These are phyloP conservation scores for Kwoniella botswanensis DNA, from an alignment of 768 basidiomycete genomes.

Conservation along the genomic window DNA sequence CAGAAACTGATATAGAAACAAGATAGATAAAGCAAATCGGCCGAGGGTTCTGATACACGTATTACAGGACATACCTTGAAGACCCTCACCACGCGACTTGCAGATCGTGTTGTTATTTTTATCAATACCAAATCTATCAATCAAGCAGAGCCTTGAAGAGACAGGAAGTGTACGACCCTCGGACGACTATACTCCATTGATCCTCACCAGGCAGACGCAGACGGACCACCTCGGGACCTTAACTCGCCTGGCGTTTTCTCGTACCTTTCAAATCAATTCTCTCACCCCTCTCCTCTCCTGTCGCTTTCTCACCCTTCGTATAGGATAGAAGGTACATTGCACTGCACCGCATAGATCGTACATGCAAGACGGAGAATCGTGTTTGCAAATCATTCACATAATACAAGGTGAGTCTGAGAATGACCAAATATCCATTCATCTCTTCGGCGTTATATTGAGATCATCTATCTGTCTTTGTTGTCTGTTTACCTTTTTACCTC, in stretches of 20 bases:
- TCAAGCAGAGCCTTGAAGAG: neutral
- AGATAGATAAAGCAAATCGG: too few species aligned
- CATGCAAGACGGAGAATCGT: neutral
- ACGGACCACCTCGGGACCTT: neutral
- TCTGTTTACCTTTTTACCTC: too few species aligned
- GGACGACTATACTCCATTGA: neutral
- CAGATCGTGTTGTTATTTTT: too few species aligned
- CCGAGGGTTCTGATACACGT: too few species aligned
- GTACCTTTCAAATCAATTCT: neutral
- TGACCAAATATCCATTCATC: neutral
- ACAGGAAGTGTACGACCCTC: neutral
- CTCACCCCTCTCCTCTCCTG: neutral
- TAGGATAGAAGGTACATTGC: neutral
- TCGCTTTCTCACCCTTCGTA: neutral
- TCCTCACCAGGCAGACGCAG: neutral
- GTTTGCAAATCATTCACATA: neutral
- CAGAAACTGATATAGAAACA: too few species aligned
- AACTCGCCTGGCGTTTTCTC: neutral
- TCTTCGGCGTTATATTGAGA: neutral
- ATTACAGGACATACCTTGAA: too few species aligned
- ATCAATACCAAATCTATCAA: neutral
- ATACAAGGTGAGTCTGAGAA: neutral
- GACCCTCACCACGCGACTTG: too few species aligned
- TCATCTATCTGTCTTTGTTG: too few species aligned
- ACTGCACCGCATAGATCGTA: neutral